Percentiles rank a stretch among this genome's conserved stretches.
phyloP scores from a whole-genome alignment of 805 yeast species.

The Suhomyces prunicola region DNA sequence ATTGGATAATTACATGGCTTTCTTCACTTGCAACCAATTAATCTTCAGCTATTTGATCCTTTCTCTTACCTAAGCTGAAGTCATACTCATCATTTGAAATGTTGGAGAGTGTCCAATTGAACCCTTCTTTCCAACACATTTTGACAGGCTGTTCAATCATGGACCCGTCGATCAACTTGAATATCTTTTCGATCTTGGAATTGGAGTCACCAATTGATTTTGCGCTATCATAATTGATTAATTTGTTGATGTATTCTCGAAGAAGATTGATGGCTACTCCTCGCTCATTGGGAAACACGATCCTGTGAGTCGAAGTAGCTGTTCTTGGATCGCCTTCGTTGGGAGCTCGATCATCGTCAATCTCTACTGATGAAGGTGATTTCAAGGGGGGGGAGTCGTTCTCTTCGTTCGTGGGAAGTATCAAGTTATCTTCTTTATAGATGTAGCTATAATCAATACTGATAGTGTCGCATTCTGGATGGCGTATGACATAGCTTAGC shows the following conservation, averaged over 20 bases:
- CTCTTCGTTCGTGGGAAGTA: background rate
- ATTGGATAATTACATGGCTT: no score
- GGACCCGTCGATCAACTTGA: slow-evolving; percentile 17
- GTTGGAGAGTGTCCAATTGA: slow-evolving; percentile 13
- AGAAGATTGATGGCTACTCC: slow-evolving; percentile 20
- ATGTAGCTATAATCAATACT: slow-evolving; percentile 13
- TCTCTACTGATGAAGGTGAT: background rate
- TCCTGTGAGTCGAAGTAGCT: background rate
- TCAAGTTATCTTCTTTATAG: slow-evolving; percentile 6
- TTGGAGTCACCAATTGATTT: slow-evolving; percentile 7
- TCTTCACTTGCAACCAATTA: no score
- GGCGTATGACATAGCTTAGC: slow-evolving; percentile 13
- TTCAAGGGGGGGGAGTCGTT: background rate
- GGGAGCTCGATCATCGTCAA: background rate
- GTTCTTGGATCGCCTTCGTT: background rate
- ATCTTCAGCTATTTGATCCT: background rate
- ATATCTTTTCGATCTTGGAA: slow-evolving; percentile 12
- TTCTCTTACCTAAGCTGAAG: slow-evolving; percentile 2
- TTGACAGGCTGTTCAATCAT: slow-evolving; percentile 17
- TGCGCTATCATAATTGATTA: slow-evolving; percentile 5
- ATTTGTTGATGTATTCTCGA: slow-evolving; percentile 17
- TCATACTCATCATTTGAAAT: slow-evolving; percentile 7
- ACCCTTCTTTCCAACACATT: slow-evolving; percentile 16
- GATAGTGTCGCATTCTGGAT: slow-evolving; percentile 9
- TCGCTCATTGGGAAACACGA: slow-evolving; percentile 19